A percentile compares a stretch with the other conserved stretches of the same genome.
Conservation (phyloP, 441 rosid genomes). For the Brassica hybrid region DNA sequence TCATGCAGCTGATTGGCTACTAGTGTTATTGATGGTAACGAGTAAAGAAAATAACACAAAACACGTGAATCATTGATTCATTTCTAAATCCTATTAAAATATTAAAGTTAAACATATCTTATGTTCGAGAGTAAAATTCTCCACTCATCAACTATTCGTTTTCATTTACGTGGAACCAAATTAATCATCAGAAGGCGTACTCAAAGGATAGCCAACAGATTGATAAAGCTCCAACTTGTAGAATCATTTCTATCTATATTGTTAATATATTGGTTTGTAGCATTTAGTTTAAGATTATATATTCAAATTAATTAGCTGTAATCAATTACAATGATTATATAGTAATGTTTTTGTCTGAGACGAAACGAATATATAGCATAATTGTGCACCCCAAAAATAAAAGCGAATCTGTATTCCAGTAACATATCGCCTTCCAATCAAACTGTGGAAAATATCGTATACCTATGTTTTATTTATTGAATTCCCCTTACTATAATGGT, state of each 20-base stretch:
- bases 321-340: neutral
- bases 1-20: neutral
- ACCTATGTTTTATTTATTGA: too few relatives aligned
- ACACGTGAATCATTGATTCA: slow-evolving; percentile 11
- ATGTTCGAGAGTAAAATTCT: slow-evolving; percentile 20
- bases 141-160: slow-evolving; percentile 28
- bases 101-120: neutral
- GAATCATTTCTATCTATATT: slow-evolving; percentile 4
- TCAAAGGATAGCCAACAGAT: slow-evolving; percentile 32
- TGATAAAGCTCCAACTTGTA: slow-evolving; percentile 24
- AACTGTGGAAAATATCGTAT: neutral
- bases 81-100: neutral
- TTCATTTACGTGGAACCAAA: slow-evolving; percentile 36
- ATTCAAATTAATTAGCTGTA: slow-evolving; percentile 1
- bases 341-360: slow-evolving; percentile 1
- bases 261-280: neutral
- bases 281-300: neutral
- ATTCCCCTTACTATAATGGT: too few relatives aligned
- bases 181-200: slow-evolving; percentile 27
- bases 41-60: neutral
- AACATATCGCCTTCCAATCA: neutral
- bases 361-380: neutral
- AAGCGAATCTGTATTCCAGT: neutral
- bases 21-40: slow-evolving; percentile 6
- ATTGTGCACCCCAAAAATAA: slow-evolving; percentile 2